Evolutionary conservation across 2,329 filamentous ascomycete genomes (phyloP), one percentile per base, ranked within the genome.

Genomic region (Fusarium sp.): DNA sequence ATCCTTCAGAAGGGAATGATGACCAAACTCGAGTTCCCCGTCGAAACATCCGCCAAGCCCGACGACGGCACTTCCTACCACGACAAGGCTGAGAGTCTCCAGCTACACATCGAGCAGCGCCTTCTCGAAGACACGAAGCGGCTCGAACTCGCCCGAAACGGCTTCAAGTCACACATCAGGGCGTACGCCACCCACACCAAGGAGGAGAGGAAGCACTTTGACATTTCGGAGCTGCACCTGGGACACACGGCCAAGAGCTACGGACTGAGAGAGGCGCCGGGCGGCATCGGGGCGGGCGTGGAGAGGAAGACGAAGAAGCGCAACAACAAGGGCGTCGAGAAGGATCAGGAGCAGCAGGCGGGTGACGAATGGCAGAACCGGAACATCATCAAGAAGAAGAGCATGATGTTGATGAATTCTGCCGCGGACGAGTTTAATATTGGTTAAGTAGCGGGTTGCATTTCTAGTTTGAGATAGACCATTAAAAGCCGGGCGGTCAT

Each of bases 171-270:
- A 60, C 95, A 98, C 79, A 92, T 99, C 64, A 90, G 97, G 64
- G 97, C 97, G 1, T 99, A 99, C 81, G 95, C 97, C 3, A 99
- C 97, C 0, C 97, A 99, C 82, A 90, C 96, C 31, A 92, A 94
- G 33, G 92, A 92, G 50, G 97, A 99, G 85, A 89, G 97, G 62
- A 86, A 87, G 62, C 95, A 93, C 81, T 99, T 99, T 82, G 94
- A 98, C 82, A 97, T 98, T 83, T 95, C 94, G 69, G 91, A 94
- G 79, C 85, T 99, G 56, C 97, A 99, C 82, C 85, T 98, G 9
- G 97, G 97, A 4, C 97, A 99, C 86, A 86, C 97, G 74, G 96
- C 96, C 9, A 99, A 99, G 86, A 94, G 93, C 29, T 99, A 97
- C 81, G 97, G 92, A 2, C 85, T 99, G 75, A 89, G 97, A 73